A percentile compares a stretch with the other conserved stretches of the same genome.
These are phyloP conservation scores for Pseudogymnoascus sp. DNA, from an alignment of 2,329 filamentous ascomycete species.

Conservation along the genomic window DNA sequence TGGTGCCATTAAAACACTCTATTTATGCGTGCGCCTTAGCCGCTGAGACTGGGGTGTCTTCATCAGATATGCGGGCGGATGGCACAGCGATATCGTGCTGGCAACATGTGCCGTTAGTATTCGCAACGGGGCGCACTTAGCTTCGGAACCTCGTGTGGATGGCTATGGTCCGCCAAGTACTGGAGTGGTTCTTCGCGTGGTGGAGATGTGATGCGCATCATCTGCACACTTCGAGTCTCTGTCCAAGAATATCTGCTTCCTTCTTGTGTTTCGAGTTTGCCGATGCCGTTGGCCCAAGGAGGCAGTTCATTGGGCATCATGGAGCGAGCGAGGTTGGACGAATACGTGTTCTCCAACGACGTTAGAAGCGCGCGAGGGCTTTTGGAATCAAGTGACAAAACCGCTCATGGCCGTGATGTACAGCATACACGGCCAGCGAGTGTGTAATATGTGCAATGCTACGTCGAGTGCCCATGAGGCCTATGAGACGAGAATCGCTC, in stretches of 20 bases:
- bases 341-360: not conserved
- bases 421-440: not conserved
- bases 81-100: not conserved
- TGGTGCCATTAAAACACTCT: slow-evolving; percentile 1
- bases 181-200: not conserved
- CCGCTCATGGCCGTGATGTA: not conserved
- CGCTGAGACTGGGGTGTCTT: not conserved
- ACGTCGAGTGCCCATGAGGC: not conserved
- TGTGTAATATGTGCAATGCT: not conserved
- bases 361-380: not conserved
- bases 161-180: not conserved
- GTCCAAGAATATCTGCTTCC: not conserved
- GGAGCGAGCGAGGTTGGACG: not conserved
- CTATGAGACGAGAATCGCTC: slow-evolving; percentile 1
- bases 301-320: not conserved
- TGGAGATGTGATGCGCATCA: not conserved
- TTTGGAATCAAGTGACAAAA: not conserved
- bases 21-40: not conserved
- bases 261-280: slow-evolving; percentile 8
- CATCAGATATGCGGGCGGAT: not conserved
- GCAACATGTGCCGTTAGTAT: not conserved
- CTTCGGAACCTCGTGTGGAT: not conserved
- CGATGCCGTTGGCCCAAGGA: not conserved
- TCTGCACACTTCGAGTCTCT: not conserved
- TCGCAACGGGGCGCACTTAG: not conserved